Percentiles rank a stretch among this genome's conserved stretches.
phyloP scores from a whole-genome alignment of 2,329 filamentous ascomycete genomes.

The Lasiodiplodia theobromae region DNA sequence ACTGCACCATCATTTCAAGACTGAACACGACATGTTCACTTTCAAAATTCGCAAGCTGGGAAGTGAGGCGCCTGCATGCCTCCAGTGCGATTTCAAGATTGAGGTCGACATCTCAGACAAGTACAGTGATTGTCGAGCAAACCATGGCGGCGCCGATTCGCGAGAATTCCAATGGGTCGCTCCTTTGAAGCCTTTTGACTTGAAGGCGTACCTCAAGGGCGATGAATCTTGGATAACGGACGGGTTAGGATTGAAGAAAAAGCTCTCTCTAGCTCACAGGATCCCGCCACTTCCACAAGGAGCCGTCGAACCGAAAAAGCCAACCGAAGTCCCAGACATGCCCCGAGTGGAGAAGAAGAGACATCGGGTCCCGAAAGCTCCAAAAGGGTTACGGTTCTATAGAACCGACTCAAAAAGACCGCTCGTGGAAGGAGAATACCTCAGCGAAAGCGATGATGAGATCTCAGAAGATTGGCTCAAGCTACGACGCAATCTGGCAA shows the following conservation, averaged over 20 bases:
- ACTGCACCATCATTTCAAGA: slow-evolving; percentile 45
- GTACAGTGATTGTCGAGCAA: slow-evolving; percentile 36
- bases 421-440: slow-evolving; percentile 45
- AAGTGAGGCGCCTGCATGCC: slow-evolving; percentile 17
- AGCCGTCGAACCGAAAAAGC: slow-evolving; percentile 32
- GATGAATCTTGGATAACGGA: slow-evolving; percentile 43
- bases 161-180: slow-evolving; percentile 43
- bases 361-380: slow-evolving; percentile 47
- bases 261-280: not conserved
- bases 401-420: slow-evolving; percentile 49
- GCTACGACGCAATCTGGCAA: slow-evolving; percentile 43
- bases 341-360: slow-evolving; percentile 36
- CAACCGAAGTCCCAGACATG: slow-evolving; percentile 34
- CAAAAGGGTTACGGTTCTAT: slow-evolving; percentile 46
- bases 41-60: slow-evolving; percentile 33
- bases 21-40: slow-evolving; percentile 46
- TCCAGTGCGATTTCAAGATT: slow-evolving; percentile 33
- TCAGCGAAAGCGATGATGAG: slow-evolving; percentile 53
- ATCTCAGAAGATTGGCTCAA: slow-evolving; percentile 38
- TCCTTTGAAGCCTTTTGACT: slow-evolving; percentile 46
- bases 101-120: slow-evolving; percentile 35
- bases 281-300: not conserved
- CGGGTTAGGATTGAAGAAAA: slow-evolving; percentile 31
- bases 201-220: slow-evolving; percentile 42
- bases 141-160: slow-evolving; percentile 37